phyloP scores from a whole-genome alignment of 2,329 filamentous ascomycete genomes.

The Claviceps spartinae region DNA sequence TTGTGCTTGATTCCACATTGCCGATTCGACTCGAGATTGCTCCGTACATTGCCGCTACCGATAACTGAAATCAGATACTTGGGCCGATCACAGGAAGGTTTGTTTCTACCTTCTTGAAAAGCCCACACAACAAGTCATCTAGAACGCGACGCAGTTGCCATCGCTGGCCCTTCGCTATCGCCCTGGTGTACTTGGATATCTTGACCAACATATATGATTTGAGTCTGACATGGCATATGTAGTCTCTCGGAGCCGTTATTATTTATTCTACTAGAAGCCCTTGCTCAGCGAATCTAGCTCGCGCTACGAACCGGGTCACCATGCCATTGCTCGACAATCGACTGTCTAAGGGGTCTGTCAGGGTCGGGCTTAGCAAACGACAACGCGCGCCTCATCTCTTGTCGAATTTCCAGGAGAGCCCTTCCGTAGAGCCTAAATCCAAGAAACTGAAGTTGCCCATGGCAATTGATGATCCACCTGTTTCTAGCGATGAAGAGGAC shows the following conservation, averaged over 20 bases:
- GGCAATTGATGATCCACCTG: constrained; percentile 13
- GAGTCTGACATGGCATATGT: not conserved
- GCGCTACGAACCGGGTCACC: not conserved
- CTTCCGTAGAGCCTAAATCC: not conserved
- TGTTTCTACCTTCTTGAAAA: not conserved
- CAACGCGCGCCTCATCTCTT: constrained; percentile 10
- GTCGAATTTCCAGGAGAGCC: not conserved
- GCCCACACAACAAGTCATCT: not conserved
- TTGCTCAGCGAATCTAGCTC: not conserved
- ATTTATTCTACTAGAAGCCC: not conserved
- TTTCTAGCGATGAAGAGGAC: constrained; percentile 17
- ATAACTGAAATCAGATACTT: not conserved
- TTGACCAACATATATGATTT: not conserved
- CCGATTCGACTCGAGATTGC: not conserved
- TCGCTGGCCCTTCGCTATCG: not conserved
- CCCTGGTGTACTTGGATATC: not conserved
- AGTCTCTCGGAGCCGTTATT: not conserved
- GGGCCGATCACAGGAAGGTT: no score
- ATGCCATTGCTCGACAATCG: constrained; percentile 6
- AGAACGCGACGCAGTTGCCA: not conserved
- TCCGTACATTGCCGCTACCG: not conserved
- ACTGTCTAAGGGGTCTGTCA: not conserved
- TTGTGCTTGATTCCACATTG: not conserved
- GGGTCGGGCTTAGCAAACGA: constrained; percentile 11
- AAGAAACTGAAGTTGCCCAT: constrained; percentile 7